Evolutionary conservation across 2,329 filamentous ascomycete species (phyloP).

Genomic region (Neopestalotiopsis sp.): DNA sequence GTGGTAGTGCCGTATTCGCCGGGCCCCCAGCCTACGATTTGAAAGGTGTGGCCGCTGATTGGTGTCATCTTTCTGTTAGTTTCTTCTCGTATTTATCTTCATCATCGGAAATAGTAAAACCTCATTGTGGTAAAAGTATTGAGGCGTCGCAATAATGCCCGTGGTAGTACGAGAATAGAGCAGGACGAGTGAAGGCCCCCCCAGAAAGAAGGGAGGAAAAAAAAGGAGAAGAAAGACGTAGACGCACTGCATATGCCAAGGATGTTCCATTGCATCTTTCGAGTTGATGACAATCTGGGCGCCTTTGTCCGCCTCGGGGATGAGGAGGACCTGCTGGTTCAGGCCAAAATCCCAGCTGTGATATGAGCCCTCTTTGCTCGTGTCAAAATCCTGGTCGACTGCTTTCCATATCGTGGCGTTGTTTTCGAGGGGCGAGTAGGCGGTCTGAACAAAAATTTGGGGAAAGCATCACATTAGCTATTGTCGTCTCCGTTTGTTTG

Average conservation of each 20-base stretch:
- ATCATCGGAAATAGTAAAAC: not conserved
- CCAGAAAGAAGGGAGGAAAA: not conserved
- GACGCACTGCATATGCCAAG: constrained; percentile 44
- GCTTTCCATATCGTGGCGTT: constrained; percentile 43
- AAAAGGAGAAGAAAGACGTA: not conserved
- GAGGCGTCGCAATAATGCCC: too few species aligned
- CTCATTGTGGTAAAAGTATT: too few species aligned
- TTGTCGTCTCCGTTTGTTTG: not conserved
- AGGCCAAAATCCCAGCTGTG: constrained; percentile 42
- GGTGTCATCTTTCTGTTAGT: not conserved
- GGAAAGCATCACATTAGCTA: not conserved
- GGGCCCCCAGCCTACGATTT: constrained; percentile 44
- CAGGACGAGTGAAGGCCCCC: not conserved
- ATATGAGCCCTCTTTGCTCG: constrained; percentile 36
- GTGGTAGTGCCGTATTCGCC: constrained; percentile 34
- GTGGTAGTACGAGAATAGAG: not conserved
- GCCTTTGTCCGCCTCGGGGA: constrained; percentile 36
- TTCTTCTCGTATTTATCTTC: not conserved
- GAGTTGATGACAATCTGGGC: constrained; percentile 45
- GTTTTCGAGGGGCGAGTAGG: constrained; percentile 35
- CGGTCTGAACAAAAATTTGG: constrained; percentile 31
- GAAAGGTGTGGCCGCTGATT: constrained; percentile 42
- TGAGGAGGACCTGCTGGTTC: constrained; percentile 42
- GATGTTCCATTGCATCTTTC: constrained; percentile 44
- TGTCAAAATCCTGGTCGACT: constrained; percentile 34